phyloP scores from a whole-genome alignment of 2,329 filamentous ascomycete genomes.

The Penicillium sp. region DNA sequence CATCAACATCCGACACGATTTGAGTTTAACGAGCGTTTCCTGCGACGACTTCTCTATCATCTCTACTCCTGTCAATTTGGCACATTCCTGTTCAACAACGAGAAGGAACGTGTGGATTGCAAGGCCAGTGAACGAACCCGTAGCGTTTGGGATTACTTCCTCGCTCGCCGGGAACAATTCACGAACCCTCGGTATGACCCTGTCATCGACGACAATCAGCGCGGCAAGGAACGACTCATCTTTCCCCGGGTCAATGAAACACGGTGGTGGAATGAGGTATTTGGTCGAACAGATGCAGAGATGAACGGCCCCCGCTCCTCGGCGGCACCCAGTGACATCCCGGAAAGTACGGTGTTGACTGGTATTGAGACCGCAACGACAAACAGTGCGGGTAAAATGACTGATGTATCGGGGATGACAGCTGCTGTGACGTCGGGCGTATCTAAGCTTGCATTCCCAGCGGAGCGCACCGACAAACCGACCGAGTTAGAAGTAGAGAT shows the following conservation, averaged over 20 bases:
- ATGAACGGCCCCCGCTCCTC: constrained; percentile 74
- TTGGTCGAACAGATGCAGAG: constrained; percentile 81
- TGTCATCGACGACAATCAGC: constrained; percentile 71
- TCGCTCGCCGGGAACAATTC: constrained; percentile 77
- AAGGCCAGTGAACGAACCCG: constrained; percentile 69
- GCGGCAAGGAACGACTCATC: constrained; percentile 78
- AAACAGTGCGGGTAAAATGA: constrained; percentile 41
- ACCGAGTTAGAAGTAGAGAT: constrained; percentile 52
- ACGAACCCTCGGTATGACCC: constrained; percentile 77
- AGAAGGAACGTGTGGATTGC: constrained; percentile 77
- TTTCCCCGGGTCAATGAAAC: constrained; percentile 75
- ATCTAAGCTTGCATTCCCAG: constrained; percentile 45
- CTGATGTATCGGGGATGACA: constrained; percentile 39
- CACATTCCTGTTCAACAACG: constrained; percentile 92
- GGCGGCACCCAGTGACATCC: constrained; percentile 42
- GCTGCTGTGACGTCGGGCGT: constrained; percentile 47
- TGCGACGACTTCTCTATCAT: constrained; percentile 86
- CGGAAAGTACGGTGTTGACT: constrained; percentile 52
- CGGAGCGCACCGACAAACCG: constrained; percentile 28
- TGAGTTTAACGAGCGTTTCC: constrained; percentile 93
- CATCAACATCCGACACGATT: constrained; percentile 85
- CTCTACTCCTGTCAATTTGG: constrained; percentile 95
- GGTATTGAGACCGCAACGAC: constrained; percentile 57
- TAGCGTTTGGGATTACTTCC: constrained; percentile 95
- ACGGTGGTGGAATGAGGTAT: constrained; percentile 91